Base-by-base conservation (phyloP, 164 flowering plant genomes). In the Stephania cephalantha region DNA sequence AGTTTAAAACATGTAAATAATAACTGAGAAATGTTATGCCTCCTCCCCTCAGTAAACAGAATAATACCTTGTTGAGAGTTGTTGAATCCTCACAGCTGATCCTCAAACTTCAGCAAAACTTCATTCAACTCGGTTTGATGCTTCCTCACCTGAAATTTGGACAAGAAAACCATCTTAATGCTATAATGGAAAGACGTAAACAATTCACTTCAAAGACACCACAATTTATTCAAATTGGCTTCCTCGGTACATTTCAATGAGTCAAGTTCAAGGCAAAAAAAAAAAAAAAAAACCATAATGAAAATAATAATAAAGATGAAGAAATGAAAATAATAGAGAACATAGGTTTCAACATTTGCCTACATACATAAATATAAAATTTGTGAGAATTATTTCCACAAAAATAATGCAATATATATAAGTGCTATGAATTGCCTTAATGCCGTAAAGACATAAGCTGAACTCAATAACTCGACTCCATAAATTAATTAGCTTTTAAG, bases 401-500 rank as follows among this genome's bases (percentile, higher is more conserved):
- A 35, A 35, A 35, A 35, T 35, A 35, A 35, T 35, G 42, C 42
- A 2, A 35, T 35, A 35, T 4, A 35, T 35, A 35, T 35, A 35
- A 35, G 42, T 35, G 42, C 42, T 35, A 1, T 35, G 42, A 35
- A 35, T 35, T 35, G 42, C 42, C 42, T 35, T 53, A 53, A 11
- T 2, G 13, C 9, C 4, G 18, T 53, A 0, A 53, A 53, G 5
- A 53, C 0, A 92, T 74, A 90, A 92, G 80, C 97, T 97, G 25
- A 25, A 25, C 25, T 25, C 25, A 0, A 25, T 25, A 25, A 25
- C 25, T 25, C 25, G n/a, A n/a, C n/a, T n/a, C n/a, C n/a, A n/a
- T n/a, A n/a, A n/a, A n/a, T n/a, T n/a, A n/a, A n/a, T n/a, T n/a
- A n/a, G n/a, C n/a, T n/a, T n/a, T n/a, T n/a, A n/a, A n/a, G n/a